phyloP scores from a whole-genome alignment of 192 early-diverging fungal species.

The Funneliformis geosporum region DNA sequence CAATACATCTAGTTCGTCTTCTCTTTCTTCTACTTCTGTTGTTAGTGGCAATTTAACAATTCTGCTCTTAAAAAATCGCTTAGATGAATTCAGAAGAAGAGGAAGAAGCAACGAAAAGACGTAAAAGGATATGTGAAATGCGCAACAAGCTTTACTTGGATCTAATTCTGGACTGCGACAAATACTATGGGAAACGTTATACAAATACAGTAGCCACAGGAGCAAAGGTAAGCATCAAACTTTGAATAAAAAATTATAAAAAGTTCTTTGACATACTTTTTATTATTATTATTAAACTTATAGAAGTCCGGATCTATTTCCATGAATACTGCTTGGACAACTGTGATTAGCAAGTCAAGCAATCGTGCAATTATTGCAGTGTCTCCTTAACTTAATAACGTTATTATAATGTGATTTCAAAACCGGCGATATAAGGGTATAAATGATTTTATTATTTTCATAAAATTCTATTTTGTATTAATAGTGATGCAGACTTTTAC shows the following conservation, averaged over 20 bases:
- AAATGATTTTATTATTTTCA: not conserved
- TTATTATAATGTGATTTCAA: not conserved
- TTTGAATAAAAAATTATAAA: not conserved
- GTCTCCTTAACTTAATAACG: constrained; percentile 2
- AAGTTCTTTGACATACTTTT: not conserved
- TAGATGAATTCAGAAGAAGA: constrained; percentile 60
- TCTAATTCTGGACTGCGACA: constrained; percentile 29
- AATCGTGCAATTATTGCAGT: not conserved
- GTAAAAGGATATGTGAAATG: constrained; percentile 37
- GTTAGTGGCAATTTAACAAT: constrained; percentile 35
- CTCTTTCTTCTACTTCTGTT: constrained; percentile 24
- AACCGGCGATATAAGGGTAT: not conserved
- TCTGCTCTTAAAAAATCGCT: constrained; percentile 55
- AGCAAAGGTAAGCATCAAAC: constrained; percentile 7
- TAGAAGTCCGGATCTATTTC: constrained; percentile 17
- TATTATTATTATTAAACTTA: not conserved
- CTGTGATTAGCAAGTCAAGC: constrained; percentile 36
- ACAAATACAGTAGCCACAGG: constrained; percentile 41
- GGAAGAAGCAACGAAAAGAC: constrained; percentile 51
- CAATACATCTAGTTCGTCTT: constrained; percentile 32
- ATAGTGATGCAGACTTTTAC: too few species aligned
- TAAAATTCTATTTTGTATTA: not conserved
- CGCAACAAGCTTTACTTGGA: constrained; percentile 33
- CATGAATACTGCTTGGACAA: constrained; percentile 41
- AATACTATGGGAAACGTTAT: constrained; percentile 43